Base-by-base conservation (phyloP, 116 monocot species). In the Cymodocea nodosa region DNA sequence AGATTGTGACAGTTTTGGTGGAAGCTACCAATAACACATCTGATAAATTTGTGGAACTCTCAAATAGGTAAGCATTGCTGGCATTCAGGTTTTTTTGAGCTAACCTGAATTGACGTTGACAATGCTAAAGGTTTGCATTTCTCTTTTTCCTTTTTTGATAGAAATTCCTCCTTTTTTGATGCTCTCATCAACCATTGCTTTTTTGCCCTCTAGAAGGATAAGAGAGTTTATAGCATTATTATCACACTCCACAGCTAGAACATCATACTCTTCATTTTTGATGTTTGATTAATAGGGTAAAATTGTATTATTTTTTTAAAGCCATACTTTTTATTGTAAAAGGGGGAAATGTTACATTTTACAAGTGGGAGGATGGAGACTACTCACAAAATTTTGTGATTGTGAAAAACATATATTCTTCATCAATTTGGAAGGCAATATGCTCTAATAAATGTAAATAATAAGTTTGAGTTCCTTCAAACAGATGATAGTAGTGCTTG, bases 1-100 rank as follows among this genome's bases (percentile, higher is more conserved):
- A 98, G 70, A 91, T 98, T 51, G 83, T 84, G 11, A 76, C 73
- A 50, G 78, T 79, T 25, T 63, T 98, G 58, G 52, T 91, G 50
- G 80, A 88, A 78, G 87, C 83, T 58, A 80, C 83, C 49, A 85
- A 79, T 62, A 80, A 74, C 59, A 68, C 64, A 63, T 70, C 80
- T 50, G 84, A 84, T 5, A 68, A 84, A 58, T 75, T 84, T 23
- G 82, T 91, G 16, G 51, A 66, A 59, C 73, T 60, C 68, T 84
- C 92, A 15, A 88, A 91, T 71, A 85, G 85, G 97, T 98, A 76
- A 56, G 23, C 0, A 25, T 14, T 11, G 20, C 4, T 64, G 63
- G 4, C 23, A 6, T 36, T 48, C 12, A 15, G 10, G 0, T 24
- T 18, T 65, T 23, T 50, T 25, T 65, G 44, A n/a, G 23, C 23